phyloP scores from a whole-genome alignment of 2,329 filamentous ascomycete genomes.

The Arthrobotrys entomopaga region DNA sequence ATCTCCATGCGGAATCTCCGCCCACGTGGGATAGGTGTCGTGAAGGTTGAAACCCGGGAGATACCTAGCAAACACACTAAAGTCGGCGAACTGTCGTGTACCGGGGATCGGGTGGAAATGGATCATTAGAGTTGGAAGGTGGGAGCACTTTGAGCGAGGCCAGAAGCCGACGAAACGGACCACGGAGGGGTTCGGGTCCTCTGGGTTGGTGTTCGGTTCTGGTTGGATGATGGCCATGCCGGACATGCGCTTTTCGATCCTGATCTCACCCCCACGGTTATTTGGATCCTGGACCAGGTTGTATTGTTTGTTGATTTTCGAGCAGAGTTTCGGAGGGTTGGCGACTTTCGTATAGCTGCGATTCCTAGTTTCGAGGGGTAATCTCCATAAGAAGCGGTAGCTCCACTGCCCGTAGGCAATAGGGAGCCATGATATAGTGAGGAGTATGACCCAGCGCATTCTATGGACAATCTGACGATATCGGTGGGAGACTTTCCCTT shows the following conservation, averaged over 20 bases:
- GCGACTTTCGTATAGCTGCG: background rate
- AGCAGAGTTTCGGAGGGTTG: background rate
- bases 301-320: no score
- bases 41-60: background rate
- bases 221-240: no score
- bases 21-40: constrained; percentile 18
- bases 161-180: constrained; percentile 15
- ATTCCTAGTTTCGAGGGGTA: background rate
- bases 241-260: no score
- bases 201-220: background rate
- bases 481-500: no score
- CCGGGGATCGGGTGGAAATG: constrained; percentile 4
- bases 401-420: background rate
- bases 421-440: background rate
- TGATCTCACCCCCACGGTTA: no score
- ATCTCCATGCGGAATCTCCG: constrained; percentile 16
- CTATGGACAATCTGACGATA: no score
- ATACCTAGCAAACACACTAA: background rate
- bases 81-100: background rate
- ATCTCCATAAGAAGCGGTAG: background rate
- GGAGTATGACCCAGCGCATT: no score
- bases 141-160: background rate
- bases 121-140: constrained; percentile 12
- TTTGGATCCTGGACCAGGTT: no score
- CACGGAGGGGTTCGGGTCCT: background rate